Evolutionary conservation across 2,329 filamentous ascomycete genomes (phyloP).

Genomic region (Myriosclerotinia curreyana): DNA sequence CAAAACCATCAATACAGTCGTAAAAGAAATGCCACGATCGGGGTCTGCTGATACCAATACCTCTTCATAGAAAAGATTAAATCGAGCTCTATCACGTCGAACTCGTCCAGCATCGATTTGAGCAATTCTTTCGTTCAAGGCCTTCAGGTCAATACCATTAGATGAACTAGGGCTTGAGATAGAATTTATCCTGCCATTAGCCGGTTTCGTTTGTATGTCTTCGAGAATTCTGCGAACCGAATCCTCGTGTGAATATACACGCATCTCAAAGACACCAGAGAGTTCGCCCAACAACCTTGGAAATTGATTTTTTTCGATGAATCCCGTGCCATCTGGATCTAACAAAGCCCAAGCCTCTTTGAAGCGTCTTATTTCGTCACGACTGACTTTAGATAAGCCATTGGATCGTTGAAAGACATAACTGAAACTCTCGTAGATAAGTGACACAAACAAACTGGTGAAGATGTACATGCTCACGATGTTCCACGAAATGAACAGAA

Average conservation of each 20-base stretch:
- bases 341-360: conserved; percentile 98
- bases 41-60: conserved; percentile 90
- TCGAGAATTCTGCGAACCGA: conserved; percentile 85
- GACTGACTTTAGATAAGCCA: conserved; percentile 82
- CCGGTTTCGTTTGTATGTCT: conserved; percentile 56
- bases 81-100: conserved; percentile 68
- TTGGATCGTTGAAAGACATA: conserved; percentile 98
- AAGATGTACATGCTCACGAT: conserved; percentile 99
- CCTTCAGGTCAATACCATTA: conserved; percentile 65
- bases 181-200: conserved; percentile 48
- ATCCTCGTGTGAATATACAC: conserved; percentile 88
- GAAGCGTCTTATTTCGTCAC: conserved; percentile 93
- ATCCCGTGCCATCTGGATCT: conserved; percentile 87
- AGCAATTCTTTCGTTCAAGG: conserved; percentile 69
- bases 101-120: conserved; percentile 74
- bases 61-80: conserved; percentile 97
- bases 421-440: conserved; percentile 99
- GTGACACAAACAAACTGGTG: conserved; percentile 93
- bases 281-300: conserved; percentile 86
- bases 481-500: conserved; percentile 95
- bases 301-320: conserved; percentile 85
- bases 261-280: conserved; percentile 94
- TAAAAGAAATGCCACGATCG: conserved; percentile 87
- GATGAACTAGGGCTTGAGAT: conserved; percentile 52
- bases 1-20: conserved; percentile 87